Percentiles rank a stretch among this genome's conserved stretches.
Conservation (phyloP, 257 asterid genomes). For the Agastache rugosa region DNA sequence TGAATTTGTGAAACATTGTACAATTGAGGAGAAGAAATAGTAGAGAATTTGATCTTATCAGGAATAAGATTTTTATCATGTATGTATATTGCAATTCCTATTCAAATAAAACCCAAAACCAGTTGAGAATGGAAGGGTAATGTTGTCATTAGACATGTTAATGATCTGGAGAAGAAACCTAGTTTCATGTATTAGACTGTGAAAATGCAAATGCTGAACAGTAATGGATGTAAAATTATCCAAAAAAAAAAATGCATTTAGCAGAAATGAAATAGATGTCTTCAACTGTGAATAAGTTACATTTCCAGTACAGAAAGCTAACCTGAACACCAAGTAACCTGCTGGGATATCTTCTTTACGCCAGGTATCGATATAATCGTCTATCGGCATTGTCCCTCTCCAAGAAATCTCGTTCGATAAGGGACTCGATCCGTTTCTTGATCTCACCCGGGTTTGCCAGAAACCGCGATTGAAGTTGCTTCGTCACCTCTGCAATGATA, state of each 20-base stretch:
- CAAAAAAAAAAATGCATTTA: conserved; percentile 34
- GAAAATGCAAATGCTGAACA: background rate
- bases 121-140: background rate
- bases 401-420: conserved; percentile 65
- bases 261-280: conserved; percentile 32
- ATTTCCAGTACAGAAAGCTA: conserved; percentile 34
- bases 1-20: background rate
- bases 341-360: conserved; percentile 37
- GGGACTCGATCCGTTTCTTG: conserved; percentile 66
- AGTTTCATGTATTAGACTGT: background rate
- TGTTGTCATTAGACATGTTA: background rate
- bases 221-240: background rate
- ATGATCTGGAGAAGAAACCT: background rate
- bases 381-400: conserved; percentile 59
- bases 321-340: conserved; percentile 30
- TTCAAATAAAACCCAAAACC: background rate
- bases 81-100: background rate
- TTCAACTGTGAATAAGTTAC: conserved; percentile 35
- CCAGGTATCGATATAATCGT: conserved; percentile 53
- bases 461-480: conserved; percentile 63
- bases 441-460: conserved; percentile 60
- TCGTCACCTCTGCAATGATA: conserved; percentile 59
- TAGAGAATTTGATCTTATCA: background rate
- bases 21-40: background rate
- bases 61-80: background rate